These are phyloP conservation scores for Cardamine resedifolia DNA, from an alignment of 345 rosid species.

Conservation along the genomic window DNA sequence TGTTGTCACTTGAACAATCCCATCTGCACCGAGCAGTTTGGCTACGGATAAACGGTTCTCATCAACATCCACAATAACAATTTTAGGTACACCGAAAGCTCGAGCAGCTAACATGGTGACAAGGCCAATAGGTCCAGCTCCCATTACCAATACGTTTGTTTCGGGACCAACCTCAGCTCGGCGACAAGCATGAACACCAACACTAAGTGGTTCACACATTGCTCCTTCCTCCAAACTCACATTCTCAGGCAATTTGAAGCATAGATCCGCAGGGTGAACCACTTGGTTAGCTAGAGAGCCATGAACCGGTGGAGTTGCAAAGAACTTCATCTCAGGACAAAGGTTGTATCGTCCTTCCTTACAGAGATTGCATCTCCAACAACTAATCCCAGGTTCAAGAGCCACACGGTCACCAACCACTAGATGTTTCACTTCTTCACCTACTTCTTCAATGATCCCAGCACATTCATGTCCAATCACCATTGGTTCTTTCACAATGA, in stretches of 20 bases:
- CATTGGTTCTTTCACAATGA: conserved; percentile 91
- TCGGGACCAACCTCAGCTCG: conserved; percentile 76
- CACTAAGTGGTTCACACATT: conserved; percentile 95
- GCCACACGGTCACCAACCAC: conserved; percentile 81
- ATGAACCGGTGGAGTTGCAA: conserved; percentile 86
- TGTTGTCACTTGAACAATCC: conserved; percentile 62
- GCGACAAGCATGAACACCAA: conserved; percentile 93
- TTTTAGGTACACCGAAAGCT: conserved; percentile 84
- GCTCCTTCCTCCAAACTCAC: conserved; percentile 96
- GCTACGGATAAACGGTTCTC: conserved; percentile 73
- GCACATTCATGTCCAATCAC: conserved; percentile 97
- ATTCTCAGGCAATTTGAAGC: conserved; percentile 86
- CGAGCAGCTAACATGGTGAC: conserved; percentile 83
- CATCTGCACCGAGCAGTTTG: conserved; percentile 69
- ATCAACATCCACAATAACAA: conserved; percentile 77
- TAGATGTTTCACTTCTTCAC: conserved; percentile 65
- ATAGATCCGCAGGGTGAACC: conserved; percentile 87
- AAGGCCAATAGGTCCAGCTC: conserved; percentile 97
- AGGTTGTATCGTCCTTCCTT: conserved; percentile 82
- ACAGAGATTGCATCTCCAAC: conserved; percentile 69
- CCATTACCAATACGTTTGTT: conserved; percentile 69
- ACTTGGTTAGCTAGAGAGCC: conserved; percentile 94
- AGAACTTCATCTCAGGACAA: conserved; percentile 92
- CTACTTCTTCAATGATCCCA: conserved; percentile 84
- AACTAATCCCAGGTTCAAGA: conserved; percentile 89